A percentile compares a stretch with the other conserved stretches of the same genome.
phyloP scores from a whole-genome alignment of 2,329 filamentous ascomycete genomes.

The Myriangium duriaei region DNA sequence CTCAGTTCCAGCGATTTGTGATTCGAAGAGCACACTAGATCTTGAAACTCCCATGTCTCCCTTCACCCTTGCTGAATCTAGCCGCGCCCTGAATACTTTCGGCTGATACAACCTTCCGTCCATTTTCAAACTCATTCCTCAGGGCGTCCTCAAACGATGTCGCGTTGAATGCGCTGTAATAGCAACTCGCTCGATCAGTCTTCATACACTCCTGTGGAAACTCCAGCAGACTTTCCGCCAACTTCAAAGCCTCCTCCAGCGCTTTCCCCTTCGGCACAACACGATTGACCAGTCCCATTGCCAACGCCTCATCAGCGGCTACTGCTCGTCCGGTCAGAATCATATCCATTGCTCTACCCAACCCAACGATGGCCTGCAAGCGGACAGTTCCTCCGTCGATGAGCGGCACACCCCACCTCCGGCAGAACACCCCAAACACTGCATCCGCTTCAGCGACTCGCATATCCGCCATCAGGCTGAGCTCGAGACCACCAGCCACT shows the following conservation, averaged over 20 bases:
- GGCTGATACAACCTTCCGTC: conserved; percentile 28
- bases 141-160: conserved; percentile 39
- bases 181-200: conserved; percentile 35
- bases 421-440: conserved; percentile 44
- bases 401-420: conserved; percentile 40
- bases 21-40: conserved; percentile 11
- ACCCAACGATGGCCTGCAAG: conserved; percentile 38
- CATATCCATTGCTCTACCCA: conserved; percentile 44
- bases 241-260: conserved; percentile 35
- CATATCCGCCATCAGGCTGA: conserved; percentile 41
- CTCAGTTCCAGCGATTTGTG: too few species aligned
- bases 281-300: conserved; percentile 41
- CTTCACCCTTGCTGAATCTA: conserved; percentile 29
- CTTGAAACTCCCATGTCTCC: conserved; percentile 27
- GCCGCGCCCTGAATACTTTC: conserved; percentile 33
- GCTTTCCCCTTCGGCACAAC: conserved; percentile 40
- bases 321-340: conserved; percentile 43
- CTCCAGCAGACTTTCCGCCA: conserved; percentile 34
- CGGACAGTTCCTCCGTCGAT: conserved; percentile 43
- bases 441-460: conserved; percentile 42
- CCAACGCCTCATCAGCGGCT: conserved; percentile 36
- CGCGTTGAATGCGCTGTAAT: conserved; percentile 40
- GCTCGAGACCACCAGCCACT: conserved; percentile 42
- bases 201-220: conserved; percentile 45
- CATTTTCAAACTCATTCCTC: conserved; percentile 35